Conservation (phyloP, 768 basidiomycete species). For the Kwoniella sp. region DNA sequence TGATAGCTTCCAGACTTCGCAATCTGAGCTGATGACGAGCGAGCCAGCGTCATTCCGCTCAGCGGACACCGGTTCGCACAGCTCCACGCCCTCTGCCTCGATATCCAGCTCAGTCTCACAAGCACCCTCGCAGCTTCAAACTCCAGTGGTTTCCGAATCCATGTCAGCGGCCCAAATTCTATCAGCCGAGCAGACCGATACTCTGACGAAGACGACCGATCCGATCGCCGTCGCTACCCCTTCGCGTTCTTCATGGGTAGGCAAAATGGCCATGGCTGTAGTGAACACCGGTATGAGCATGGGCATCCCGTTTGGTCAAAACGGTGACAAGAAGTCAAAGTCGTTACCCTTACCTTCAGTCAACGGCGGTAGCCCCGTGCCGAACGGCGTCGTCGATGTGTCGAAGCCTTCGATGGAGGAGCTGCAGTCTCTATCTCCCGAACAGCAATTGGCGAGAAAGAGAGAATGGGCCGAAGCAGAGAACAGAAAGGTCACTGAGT, state of each 20-base stretch:
- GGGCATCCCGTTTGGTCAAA: constrained; percentile 29
- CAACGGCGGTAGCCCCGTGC: background rate
- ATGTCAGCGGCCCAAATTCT: constrained; percentile 1
- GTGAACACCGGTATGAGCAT: constrained; percentile 37
- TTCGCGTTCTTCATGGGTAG: constrained; percentile 39
- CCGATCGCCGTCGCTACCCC: background rate
- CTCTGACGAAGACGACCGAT: background rate
- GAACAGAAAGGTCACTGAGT: constrained; percentile 35
- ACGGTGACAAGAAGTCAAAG: constrained; percentile 9
- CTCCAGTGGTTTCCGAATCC: constrained; percentile 9
- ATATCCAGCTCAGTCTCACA: constrained; percentile 16
- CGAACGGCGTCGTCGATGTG: background rate
- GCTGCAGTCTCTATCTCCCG: constrained; percentile 20
- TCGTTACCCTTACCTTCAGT: background rate
- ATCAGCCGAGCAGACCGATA: background rate
- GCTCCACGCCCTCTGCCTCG: constrained; percentile 13
- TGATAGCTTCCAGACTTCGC: constrained; percentile 15
- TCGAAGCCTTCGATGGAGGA: constrained; percentile 15
- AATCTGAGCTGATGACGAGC: background rate
- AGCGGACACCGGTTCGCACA: background rate
- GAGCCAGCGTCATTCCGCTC: background rate
- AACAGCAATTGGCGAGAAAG: constrained; percentile 13
- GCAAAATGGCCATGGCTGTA: constrained; percentile 47
- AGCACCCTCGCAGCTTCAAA: constrained; percentile 17
- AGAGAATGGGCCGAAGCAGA: constrained; percentile 43